Percentiles rank a stretch among this genome's conserved stretches.
phyloP scores from a whole-genome alignment of 1,284 basidiomycete species.

The Athelia sp. region DNA sequence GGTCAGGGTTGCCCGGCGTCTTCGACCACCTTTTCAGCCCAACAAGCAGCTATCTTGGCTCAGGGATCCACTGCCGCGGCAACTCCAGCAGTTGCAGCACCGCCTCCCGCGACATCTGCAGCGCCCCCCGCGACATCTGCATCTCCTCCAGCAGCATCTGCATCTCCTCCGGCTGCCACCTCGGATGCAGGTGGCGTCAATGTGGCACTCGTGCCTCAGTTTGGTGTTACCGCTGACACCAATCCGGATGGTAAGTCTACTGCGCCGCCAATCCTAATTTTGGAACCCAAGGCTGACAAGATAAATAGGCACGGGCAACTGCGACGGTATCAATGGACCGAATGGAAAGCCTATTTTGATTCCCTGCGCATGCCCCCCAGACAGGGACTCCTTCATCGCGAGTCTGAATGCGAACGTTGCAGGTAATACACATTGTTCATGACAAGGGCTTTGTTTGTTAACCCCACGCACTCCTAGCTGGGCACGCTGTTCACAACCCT shows the following conservation, averaged over 20 bases:
- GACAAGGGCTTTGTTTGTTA: neutral
- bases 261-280: too few relatives aligned
- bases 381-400: constrained; percentile 39
- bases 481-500: constrained; percentile 57
- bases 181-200: constrained; percentile 32
- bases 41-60: constrained; percentile 37
- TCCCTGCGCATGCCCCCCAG: constrained; percentile 60
- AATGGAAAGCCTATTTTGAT: constrained; percentile 50
- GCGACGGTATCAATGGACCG: constrained; percentile 53
- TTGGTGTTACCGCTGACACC: constrained; percentile 41
- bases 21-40: constrained; percentile 45
- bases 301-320: constrained; percentile 35
- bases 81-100: constrained; percentile 10
- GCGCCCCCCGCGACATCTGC: constrained; percentile 46
- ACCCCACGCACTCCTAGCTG: constrained; percentile 45
- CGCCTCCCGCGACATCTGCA: constrained; percentile 32
- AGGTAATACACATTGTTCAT: constrained; percentile 5
- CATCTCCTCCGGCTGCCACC: constrained; percentile 17
- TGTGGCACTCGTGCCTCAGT: constrained; percentile 45
- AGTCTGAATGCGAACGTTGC: constrained; percentile 1
- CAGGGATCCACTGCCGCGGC: constrained; percentile 17
- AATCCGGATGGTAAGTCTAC: constrained; percentile 47
- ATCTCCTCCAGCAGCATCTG: too few relatives aligned
- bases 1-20: constrained; percentile 49
- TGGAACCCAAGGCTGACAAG: neutral